Base-by-base conservation (phyloP, 2,329 filamentous ascomycete species). In the Pestalotiopsis sp. region DNA sequence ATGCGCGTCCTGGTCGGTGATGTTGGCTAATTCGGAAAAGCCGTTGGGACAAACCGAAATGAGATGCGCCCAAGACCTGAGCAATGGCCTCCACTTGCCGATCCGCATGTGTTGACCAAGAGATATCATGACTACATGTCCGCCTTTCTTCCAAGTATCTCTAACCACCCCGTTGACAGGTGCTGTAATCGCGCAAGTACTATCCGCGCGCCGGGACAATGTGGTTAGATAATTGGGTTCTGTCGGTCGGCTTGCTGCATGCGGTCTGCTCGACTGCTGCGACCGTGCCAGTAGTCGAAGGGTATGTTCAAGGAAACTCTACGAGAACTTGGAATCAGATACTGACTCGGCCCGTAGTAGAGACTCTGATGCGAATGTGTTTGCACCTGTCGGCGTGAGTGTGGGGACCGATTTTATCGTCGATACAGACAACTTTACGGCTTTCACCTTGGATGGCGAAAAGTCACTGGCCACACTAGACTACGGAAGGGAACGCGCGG, bases 401-500 rank as follows among this genome's bases (percentile, higher is more conserved):
- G 61, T 49, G 9, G 61, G 61, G 6, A 52, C 39, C 20, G 39
- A 49, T 13, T 39, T 64, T 11, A n/a, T 23, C 14, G 25, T 49
- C 17, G 39, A 64, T 25, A 64, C 61, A 20, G 61, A 38, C 39
- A 31, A 64, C 25, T 7, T 31, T 12, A 52, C 61, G 6, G 17
- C 38, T 45, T 64, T 64, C 25, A 64, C 36, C 11, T 38, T 64
- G 38, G 39, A 49, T 41, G 20, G 14, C n/a, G 23, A 45, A 20
- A 11, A 20, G 4, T 38, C 41, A 4, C 20, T 64, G 3, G 61
- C 39, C 4, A 64, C 61, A 7, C 14, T 64, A 20, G 61, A 64
- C 61, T 64, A 64, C 25, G 61, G 61, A 27, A 52, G 38, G 6
- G 61, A 64, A 13, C 38, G 61, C 9, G 61, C 38, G 17, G 61